Conservation (phyloP, 768 basidiomycete species). For the Cystofilobasidium macerans region DNA sequence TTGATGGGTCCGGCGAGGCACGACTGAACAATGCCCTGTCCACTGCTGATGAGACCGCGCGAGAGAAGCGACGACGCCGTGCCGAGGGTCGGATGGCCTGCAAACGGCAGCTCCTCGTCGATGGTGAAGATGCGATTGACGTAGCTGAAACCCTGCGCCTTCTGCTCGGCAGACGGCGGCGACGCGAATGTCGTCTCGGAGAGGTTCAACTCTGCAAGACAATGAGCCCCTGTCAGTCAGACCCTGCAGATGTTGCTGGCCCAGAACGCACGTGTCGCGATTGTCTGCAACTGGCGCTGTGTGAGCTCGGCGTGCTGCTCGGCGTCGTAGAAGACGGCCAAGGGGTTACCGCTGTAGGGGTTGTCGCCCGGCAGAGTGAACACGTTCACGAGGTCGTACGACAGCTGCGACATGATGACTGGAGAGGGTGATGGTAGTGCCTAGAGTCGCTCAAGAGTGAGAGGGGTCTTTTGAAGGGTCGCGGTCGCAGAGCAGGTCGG, state of each 20-base stretch:
- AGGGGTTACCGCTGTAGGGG: slow-evolving; percentile 5
- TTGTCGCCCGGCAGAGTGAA: not conserved
- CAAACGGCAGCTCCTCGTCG: slow-evolving; percentile 7
- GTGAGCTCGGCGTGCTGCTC: not conserved
- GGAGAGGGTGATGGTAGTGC: too few species aligned
- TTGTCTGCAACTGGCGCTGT: not conserved
- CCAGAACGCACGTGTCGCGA: slow-evolving; percentile 5
- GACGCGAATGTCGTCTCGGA: slow-evolving; percentile 1
- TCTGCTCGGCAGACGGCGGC: not conserved
- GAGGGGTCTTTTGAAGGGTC: too few species aligned
- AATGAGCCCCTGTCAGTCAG: not conserved
- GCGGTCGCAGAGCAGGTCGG: too few species aligned
- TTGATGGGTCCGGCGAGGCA: slow-evolving; percentile 2
- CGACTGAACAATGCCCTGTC: not conserved
- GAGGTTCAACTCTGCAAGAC: slow-evolving; percentile 6
- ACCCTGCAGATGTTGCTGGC: too few species aligned
- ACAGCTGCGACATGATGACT: too few species aligned
- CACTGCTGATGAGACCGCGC: not conserved
- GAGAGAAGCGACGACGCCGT: not conserved
- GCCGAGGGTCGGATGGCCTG: slow-evolving; percentile 8
- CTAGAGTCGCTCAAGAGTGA: too few species aligned
- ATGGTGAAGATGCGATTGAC: not conserved
- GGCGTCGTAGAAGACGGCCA: slow-evolving; percentile 7
- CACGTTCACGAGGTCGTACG: slow-evolving; percentile 10
- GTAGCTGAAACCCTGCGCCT: not conserved